These are phyloP conservation scores for Cutaneotrichosporon dermatis DNA, from an alignment of 1,284 basidiomycete species.

Conservation along the genomic window DNA sequence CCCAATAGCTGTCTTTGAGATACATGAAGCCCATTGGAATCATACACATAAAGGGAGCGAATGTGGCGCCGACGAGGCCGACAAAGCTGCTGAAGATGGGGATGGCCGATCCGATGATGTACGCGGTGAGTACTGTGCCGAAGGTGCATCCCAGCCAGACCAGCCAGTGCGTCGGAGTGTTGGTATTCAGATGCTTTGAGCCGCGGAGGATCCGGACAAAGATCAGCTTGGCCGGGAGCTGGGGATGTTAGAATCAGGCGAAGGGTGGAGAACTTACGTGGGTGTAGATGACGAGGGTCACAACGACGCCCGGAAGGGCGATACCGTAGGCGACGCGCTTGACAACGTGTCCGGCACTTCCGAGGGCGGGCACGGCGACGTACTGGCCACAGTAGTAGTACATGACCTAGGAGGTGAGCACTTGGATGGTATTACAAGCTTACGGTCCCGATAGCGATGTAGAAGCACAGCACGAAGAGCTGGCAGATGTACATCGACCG, in stretches of 20 bases:
- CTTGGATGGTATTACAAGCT: not conserved
- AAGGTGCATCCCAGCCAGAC: slow-evolving; percentile 32
- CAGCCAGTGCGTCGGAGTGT: slow-evolving; percentile 32
- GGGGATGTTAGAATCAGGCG: not conserved
- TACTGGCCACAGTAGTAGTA: slow-evolving; percentile 42
- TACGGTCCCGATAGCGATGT: slow-evolving; percentile 31
- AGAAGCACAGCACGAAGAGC: slow-evolving; percentile 33
- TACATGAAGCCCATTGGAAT: slow-evolving; percentile 28
- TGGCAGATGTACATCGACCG: slow-evolving; percentile 28
- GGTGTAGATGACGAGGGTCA: slow-evolving; percentile 22
- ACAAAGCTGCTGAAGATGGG: slow-evolving; percentile 26
- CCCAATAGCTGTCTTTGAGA: slow-evolving; percentile 27
- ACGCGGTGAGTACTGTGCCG: slow-evolving; percentile 18
- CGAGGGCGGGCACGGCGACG: slow-evolving; percentile 43
- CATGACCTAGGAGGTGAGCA: slow-evolving; percentile 6
- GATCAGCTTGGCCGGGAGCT: slow-evolving; percentile 45
- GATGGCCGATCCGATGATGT: slow-evolving; percentile 18
- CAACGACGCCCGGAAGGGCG: slow-evolving; percentile 39
- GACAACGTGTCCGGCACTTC: slow-evolving; percentile 41
- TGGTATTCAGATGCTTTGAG: slow-evolving; percentile 30
- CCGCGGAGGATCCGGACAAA: slow-evolving; percentile 37
- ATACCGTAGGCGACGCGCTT: slow-evolving; percentile 48
- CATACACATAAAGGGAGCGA: slow-evolving; percentile 20
- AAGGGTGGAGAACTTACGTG: slow-evolving; percentile 9
- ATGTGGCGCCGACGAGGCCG: slow-evolving; percentile 28